Evolutionary conservation across 345 rosid species (phyloP), one percentile per base, ranked within the genome.

Genomic region (Barbarea vulgaris): DNA sequence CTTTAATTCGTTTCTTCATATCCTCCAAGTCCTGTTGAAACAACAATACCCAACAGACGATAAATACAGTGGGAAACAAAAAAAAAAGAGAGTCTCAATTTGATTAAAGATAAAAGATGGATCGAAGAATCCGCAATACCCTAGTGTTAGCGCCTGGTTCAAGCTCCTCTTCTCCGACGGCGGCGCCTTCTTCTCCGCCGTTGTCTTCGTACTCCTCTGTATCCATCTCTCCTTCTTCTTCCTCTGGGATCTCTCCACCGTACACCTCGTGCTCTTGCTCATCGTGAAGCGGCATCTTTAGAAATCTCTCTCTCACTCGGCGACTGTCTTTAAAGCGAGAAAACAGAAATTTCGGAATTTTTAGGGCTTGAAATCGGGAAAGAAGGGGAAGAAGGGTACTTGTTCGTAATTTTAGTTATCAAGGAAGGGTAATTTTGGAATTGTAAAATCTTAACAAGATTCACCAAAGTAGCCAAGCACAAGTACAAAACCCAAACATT

Each of bases 1-100:
- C 97, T 80, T 88, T 92, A 67, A 95, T 84, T 64, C 99, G 85
- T 78, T 83, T 95, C 87, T 90, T 95, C 99, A 92, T 95, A 44
- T 95, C 97, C 86, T 95, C 99, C 84, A 95, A 84, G 11, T 95
- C 99, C 99, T 95, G 69, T 50, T 39, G 17, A 47, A 46, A 46
- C 11, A 17, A 25, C 55, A 37, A 54, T 22, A 19, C 25, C 28
- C n/a, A n/a, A 10, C 24, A 33, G 9, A 64, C 9, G 17, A 46
- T 55, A 2, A 15, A 56, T 21, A 64, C 51, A 77, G 12, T 44
- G 11, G 7, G 1, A 28, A 28, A 28, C 5, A 7, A 52, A 15
- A 57, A 28, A 18, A 11, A 59, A 36, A 37, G 5, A 31, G 19
- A 17, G 18, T 17, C 36, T 18, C 19, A 60, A 58, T 28, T 41